Evolutionary conservation across 768 basidiomycete species (phyloP), one percentile per base, ranked within the genome.

Genomic region (Lanmaoa rubissima): DNA sequence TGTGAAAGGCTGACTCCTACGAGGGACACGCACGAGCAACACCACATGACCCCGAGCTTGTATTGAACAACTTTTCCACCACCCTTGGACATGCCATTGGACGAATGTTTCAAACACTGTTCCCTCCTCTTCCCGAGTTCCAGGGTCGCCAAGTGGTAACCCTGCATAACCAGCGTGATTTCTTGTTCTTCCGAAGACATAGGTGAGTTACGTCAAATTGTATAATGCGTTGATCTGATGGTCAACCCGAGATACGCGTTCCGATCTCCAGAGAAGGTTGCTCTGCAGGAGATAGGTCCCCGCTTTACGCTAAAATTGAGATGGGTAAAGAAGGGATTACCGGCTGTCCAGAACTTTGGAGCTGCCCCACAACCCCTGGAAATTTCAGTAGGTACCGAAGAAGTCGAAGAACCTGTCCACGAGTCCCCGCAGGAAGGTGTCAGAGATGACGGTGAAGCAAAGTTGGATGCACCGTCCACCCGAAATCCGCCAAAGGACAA

Each of bases 111-210:
- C 96, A 97, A 65, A 94, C 94, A 1, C 82, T 94, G 21, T 98
- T 98, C 76, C 97, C 97, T 17, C 94, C 92, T 8, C 76, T 96
- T 60, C 94, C 94, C 1, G 92, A 97, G 69, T 98, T 97, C 68
- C 88, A 94, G 74, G 97, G 97, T 35, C 78, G 97, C 32, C 97
- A 99, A 72, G 95, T 98, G 11, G 95, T 98, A 13, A 97, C 96
- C 3, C 78, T 98, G 19, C 97, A 98, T 69, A 98, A 98, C 67
- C 94, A 97, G 70, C 84, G 97, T 46, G 97, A 99, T 75, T 99
- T 98, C 74, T 75, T 99, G 55, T 99, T 99, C 77, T 96, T 99
- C 78, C 79, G 97, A 60, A 80, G 97, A 55, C 97, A 98, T 78
- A 83, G 97, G 87, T 96, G 57, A 51, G 83, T 67, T 44, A 58